Base-by-base conservation (phyloP, 202 grass and related monocot genomes). In the Dendrocalamus latiflorus region DNA sequence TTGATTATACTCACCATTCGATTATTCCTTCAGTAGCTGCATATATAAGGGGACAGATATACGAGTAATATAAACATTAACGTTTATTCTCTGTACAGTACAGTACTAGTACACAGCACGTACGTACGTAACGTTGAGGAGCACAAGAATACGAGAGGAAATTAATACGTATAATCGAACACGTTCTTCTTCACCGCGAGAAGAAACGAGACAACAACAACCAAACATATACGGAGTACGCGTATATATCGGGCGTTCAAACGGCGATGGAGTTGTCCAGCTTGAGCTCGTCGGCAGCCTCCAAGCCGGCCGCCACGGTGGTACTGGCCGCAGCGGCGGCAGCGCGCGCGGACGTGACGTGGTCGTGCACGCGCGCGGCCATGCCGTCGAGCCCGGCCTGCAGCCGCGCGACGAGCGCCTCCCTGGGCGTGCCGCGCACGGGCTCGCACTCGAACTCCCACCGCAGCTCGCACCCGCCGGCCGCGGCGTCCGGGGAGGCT, bases 401-500 rank as follows among this genome's bases (percentile, higher is more conserved):
- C 15, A 94, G 81, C 22, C 92, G 89, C 38, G 84, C 81, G 6
- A 80, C 76, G 62, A 94, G 74, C 17, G 92, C 92, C 61, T 90
- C 89, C 77, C 68, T 76, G 0, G 89, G 59, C 55, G 92, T 91
- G 70, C 87, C 87, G 21, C 85, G 87, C 68, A 94, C 88, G 68
- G 92, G 92, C 49, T 94, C 87, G 79, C 92, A 83, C 51, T 87
- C 73, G 68, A 94, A 94, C 81, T 90, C 89, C 92, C 92, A 94
- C 38, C 85, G 62, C 6, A 94, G 81, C 79, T 87, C 77, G 76
- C 92, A 94, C 16, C 92, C 78, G 7, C 10, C 75, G 34, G 0
- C 59, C 0, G 0, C 44, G n/a, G 7, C 5, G 38, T 38, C 44
- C 22, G 26, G 42, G 16, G 18, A 38, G 30, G 7, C 3, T 0